phyloP scores from a whole-genome alignment of 2,329 filamentous ascomycete species.

The Sclerotinia glacialis region DNA sequence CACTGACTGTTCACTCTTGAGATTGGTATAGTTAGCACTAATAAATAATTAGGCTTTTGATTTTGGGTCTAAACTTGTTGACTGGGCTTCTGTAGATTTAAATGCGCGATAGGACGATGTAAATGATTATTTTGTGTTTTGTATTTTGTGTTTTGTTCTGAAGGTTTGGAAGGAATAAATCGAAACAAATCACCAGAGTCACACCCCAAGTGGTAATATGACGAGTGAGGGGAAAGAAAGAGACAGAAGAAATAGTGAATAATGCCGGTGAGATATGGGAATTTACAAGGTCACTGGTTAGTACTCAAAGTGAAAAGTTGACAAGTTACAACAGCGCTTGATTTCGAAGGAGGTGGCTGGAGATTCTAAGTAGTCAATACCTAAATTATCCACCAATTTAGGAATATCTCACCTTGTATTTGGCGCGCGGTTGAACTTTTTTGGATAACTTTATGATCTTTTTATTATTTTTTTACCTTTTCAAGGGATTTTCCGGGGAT shows the following conservation, averaged over 20 bases:
- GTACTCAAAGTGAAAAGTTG: background rate
- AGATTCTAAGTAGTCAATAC: background rate
- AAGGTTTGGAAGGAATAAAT: conserved; percentile 6
- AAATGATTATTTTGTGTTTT: background rate
- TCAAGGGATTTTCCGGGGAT: background rate
- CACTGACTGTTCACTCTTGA: background rate
- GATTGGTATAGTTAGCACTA: conserved; percentile 2
- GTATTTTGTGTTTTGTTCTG: background rate
- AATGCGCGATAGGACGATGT: background rate
- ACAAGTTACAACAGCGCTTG: background rate
- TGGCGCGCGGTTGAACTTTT: conserved; percentile 9
- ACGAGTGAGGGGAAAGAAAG: conserved; percentile 15
- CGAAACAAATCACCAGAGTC: conserved; percentile 7
- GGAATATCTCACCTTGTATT: background rate
- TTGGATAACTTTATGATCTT: too few relatives aligned
- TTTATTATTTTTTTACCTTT: too few relatives aligned
- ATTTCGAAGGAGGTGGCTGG: conserved; percentile 2
- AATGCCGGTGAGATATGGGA: conserved; percentile 19
- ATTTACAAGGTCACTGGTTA: conserved; percentile 10
- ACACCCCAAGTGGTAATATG: conserved; percentile 11
- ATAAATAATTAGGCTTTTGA: conserved; percentile 9
- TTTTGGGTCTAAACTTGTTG: background rate
- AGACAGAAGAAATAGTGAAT: conserved; percentile 16
- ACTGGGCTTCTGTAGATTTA: background rate
- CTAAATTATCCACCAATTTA: background rate